Percentiles rank a stretch among this genome's conserved stretches.
Evolutionary conservation across 495 filamentous ascomycete genomes (phyloP).

Genomic region (Penicillium lagena): DNA sequence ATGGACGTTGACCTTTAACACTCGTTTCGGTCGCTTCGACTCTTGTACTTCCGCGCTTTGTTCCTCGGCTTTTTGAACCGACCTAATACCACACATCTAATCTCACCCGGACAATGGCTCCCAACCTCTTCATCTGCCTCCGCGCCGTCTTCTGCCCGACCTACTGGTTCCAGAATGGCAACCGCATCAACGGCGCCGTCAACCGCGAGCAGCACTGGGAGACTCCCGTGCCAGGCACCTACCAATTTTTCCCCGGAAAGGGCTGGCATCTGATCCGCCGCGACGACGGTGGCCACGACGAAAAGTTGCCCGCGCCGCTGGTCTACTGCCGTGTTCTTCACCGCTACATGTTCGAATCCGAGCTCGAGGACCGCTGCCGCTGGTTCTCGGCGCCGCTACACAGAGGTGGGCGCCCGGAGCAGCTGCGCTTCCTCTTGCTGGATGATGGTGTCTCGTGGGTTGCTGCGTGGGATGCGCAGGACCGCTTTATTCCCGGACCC

Average conservation of each 20-base stretch:
- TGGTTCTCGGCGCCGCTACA: constrained; percentile 31
- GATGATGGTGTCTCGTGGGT: constrained; percentile 40
- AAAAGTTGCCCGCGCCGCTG: constrained; percentile 32
- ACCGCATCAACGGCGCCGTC: constrained; percentile 30
- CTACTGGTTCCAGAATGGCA: constrained; percentile 40
- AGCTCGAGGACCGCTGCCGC: constrained; percentile 37
- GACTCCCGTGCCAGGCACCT: constrained; percentile 37
- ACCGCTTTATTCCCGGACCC: constrained; percentile 38
- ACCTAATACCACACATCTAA: constrained; percentile 8
- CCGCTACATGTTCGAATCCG: constrained; percentile 38
- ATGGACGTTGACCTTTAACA: constrained; percentile 36
- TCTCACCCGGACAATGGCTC: constrained; percentile 26
- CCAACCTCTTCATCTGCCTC: constrained; percentile 41
- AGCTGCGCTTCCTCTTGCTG: constrained; percentile 37
- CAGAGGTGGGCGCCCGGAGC: constrained; percentile 27
- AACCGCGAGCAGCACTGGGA: constrained; percentile 40
- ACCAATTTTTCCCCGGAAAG: constrained; percentile 36
- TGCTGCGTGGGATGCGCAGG: constrained; percentile 38
- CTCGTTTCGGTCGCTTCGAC: not conserved
- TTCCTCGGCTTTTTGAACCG: constrained; percentile 16
- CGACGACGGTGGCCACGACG: constrained; percentile 29
- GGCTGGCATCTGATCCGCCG: constrained; percentile 39
- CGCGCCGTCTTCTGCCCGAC: constrained; percentile 33
- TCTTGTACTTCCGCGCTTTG: constrained; percentile 14
- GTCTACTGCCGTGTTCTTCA: constrained; percentile 44